Conservation (phyloP, 352 stramenopile genomes). For the Phytophthora crassamura region DNA sequence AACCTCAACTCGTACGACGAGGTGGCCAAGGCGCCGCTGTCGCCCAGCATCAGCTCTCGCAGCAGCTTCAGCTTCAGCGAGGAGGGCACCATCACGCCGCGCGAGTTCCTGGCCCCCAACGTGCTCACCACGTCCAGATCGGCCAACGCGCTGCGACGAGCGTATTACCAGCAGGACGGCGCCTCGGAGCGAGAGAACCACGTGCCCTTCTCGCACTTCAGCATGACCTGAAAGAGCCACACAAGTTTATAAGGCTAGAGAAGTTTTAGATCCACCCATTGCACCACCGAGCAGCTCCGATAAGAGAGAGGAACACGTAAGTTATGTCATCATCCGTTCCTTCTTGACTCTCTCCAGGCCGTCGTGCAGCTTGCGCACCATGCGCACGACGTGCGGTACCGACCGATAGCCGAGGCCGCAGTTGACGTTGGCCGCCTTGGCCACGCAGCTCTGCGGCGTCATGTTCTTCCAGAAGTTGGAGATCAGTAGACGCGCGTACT, state of each 20-base stretch:
- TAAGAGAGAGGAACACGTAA: slow-evolving; percentile 11
- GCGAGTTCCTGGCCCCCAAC: slow-evolving; percentile 25
- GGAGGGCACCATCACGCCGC: slow-evolving; percentile 34
- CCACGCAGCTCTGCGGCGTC: slow-evolving; percentile 51
- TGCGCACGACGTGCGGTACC: slow-evolving; percentile 62
- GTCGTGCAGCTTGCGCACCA: slow-evolving; percentile 56
- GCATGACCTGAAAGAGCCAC: slow-evolving; percentile 43
- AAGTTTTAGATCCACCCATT: slow-evolving; percentile 17
- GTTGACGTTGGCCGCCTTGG: slow-evolving; percentile 58
- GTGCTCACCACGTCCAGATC: slow-evolving; percentile 39
- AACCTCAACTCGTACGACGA: slow-evolving; percentile 65
- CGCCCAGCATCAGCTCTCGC: slow-evolving; percentile 34
- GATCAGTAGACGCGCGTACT: slow-evolving; percentile 71
- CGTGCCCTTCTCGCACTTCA: slow-evolving; percentile 64
- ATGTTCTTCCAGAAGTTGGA: slow-evolving; percentile 67
- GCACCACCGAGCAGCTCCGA: background rate
- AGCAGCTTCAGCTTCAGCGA: slow-evolving; percentile 46
- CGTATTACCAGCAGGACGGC: slow-evolving; percentile 41
- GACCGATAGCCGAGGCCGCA: slow-evolving; percentile 79
- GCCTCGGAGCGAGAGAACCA: slow-evolving; percentile 36
- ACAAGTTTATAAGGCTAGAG: slow-evolving; percentile 15
- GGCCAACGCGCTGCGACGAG: slow-evolving; percentile 40
- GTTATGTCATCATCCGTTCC: slow-evolving; percentile 38
- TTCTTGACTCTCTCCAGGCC: slow-evolving; percentile 42
- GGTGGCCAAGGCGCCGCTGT: slow-evolving; percentile 38